Evolutionary conservation across 306 rosid genomes (phyloP).

Genomic region (Pterocarpus santalinus): DNA sequence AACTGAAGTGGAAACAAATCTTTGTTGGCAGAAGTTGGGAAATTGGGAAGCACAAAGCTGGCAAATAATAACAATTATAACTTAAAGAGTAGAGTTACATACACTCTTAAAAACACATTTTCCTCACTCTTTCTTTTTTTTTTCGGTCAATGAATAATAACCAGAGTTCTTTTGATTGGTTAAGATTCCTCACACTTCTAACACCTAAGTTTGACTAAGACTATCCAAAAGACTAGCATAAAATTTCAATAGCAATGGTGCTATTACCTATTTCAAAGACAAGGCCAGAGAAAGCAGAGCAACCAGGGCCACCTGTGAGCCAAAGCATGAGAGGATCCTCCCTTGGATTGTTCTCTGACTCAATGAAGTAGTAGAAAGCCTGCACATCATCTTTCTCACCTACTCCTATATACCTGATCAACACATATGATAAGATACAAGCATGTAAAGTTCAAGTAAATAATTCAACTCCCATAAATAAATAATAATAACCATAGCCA

Average conservation of each 20-base stretch:
- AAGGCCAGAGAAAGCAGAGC: conserved; percentile 64
- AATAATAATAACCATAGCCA: background rate
- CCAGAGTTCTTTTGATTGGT: no score
- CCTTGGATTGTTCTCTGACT: conserved; percentile 66
- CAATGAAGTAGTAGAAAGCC: conserved; percentile 68
- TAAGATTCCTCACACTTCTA: no score
- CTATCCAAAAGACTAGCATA: no score
- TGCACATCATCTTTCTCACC: conserved; percentile 71
- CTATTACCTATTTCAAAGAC: conserved; percentile 62
- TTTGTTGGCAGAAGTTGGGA: background rate
- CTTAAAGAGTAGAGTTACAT: no score
- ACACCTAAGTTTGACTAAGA: no score
- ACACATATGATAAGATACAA: background rate
- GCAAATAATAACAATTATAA: no score
- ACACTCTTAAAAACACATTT: no score
- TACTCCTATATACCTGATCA: conserved; percentile 70
- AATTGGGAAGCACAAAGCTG: no score
- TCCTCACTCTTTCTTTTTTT: no score
- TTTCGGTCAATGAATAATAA: no score
- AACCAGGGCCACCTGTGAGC: conserved; percentile 86
- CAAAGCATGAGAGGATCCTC: conserved; percentile 75
- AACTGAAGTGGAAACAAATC: background rate
- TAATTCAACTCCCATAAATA: background rate
- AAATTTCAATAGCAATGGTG: background rate
- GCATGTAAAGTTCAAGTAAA: background rate